phyloP scores from a whole-genome alignment of 176 grass and related monocot genomes.

The Typha latifolia region DNA sequence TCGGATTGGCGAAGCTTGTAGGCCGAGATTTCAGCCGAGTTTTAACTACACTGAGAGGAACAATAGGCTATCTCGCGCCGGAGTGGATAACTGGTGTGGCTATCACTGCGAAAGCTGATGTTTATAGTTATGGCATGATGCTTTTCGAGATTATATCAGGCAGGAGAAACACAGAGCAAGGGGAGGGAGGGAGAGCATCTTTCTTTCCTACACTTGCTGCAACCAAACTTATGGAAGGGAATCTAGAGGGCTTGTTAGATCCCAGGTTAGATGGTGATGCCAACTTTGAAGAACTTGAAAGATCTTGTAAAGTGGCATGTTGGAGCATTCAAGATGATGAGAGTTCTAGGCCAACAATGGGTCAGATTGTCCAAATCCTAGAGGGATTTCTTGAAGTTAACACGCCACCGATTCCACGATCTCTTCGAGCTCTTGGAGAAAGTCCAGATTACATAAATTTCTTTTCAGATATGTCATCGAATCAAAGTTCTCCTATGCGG shows the following conservation, averaged over 20 bases:
- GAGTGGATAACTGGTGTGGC: too few relatives aligned
- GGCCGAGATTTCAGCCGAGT: too few relatives aligned
- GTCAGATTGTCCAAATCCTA: slow-evolving; percentile 68
- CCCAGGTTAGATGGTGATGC: slow-evolving; percentile 42
- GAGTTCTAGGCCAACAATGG: slow-evolving; percentile 50
- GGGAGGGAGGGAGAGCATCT: slow-evolving; percentile 10
- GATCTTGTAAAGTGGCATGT: slow-evolving; percentile 67
- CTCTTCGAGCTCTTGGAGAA: slow-evolving; percentile 17
- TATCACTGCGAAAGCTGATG: too few relatives aligned
- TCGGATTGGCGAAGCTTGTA: too few relatives aligned
- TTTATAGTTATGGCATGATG: too few relatives aligned
- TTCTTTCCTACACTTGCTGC: slow-evolving; percentile 60
- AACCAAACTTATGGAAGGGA: slow-evolving; percentile 49
- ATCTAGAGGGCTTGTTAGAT: slow-evolving; percentile 46
- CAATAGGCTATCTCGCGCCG: too few relatives aligned
- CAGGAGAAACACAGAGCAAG: slow-evolving; percentile 49
- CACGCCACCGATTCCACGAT: slow-evolving; percentile 58
- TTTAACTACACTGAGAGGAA: too few relatives aligned
- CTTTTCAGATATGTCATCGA: too few relatives aligned
- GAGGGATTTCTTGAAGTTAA: slow-evolving; percentile 69
- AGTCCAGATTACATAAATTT: too few relatives aligned
- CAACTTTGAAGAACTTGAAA: slow-evolving; percentile 46
- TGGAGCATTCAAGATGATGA: slow-evolving; percentile 97
- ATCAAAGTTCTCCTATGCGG: too few relatives aligned
- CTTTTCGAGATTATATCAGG: too few relatives aligned